Evolutionary conservation across 225 moss, liverwort and hornwort genomes (phyloP), one percentile per base, ranked within the genome.

Genomic region (Straminergon stramineum): DNA sequence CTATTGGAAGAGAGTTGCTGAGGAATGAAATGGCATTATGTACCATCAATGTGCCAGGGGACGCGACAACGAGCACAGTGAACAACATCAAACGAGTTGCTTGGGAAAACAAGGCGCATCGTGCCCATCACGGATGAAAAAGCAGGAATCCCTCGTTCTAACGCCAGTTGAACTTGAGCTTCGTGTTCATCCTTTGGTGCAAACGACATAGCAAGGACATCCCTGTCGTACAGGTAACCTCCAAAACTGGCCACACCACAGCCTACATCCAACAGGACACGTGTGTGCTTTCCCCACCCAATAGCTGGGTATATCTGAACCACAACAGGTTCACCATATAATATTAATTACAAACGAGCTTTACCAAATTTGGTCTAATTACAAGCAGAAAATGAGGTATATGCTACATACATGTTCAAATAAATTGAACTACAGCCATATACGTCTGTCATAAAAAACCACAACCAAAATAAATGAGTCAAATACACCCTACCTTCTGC

Each of bases 241-340:
- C 97, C 97, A 64, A 98, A 97, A 88, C 97, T 97, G 80, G 98
- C 98, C 81, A 98, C 97, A 89, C 98, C 98, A 84, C 97, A 98
- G 86, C 97, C 97, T 64, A 98, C 95, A 93, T 98, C 97, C 92
- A 98, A 92, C 63, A 98, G 79, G 39, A 94, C 96, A 73, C 98
- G 96, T 30, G 94, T 91, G 55, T 93, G 95, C 88, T 94, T 94
- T 52, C 97, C 96, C 97, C 96, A 97, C 15, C 93, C 91, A 75
- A 98, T 95, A 85, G 91, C 92, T 86, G 93, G 87, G 90, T 92
- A 93, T 45, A 92, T 94, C 96, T 98, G 93, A 76, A 57, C 80
- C 80, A 87, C n/a, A 86, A 80, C 30, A 88, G 30, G 60, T 84
- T 82, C 76, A 90, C 31, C 57, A 34, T 39, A 56, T 28, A 43